These are phyloP conservation scores for Terana coerulea DNA, from an alignment of 768 basidiomycete genomes.

Conservation along the genomic window DNA sequence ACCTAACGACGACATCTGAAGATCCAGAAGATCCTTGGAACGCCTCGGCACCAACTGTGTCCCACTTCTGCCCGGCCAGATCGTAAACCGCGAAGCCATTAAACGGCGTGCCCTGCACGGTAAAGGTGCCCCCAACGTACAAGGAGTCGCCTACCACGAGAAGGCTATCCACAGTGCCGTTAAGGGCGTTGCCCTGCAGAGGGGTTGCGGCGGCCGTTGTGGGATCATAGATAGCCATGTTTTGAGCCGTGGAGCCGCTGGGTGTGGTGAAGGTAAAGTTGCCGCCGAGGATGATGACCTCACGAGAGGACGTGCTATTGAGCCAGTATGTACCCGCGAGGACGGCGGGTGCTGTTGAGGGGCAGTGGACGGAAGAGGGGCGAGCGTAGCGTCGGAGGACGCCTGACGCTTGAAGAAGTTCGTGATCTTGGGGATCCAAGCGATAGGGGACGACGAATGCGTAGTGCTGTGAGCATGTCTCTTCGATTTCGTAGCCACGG, in stretches of 20 bases:
- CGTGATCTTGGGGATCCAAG: slow-evolving; percentile 45
- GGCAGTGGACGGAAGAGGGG: slow-evolving; percentile 53
- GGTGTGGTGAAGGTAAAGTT: slow-evolving; percentile 69
- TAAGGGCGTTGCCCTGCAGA: slow-evolving; percentile 57
- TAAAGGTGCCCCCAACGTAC: slow-evolving; percentile 86
- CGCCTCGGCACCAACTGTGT: slow-evolving; percentile 50
- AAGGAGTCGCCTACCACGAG: slow-evolving; percentile 66
- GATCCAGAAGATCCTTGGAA: slow-evolving; percentile 54
- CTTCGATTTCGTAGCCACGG: slow-evolving; percentile 23
- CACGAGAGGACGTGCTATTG: slow-evolving; percentile 61
- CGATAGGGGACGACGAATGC: slow-evolving; percentile 21
- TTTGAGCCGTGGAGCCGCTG: slow-evolving; percentile 39
- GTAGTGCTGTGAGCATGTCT: slow-evolving; percentile 32
- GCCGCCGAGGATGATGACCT: slow-evolving; percentile 81
- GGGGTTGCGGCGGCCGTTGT: slow-evolving; percentile 43
- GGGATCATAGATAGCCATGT: slow-evolving; percentile 70
- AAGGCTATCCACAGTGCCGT: slow-evolving; percentile 75
- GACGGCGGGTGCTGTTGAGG: slow-evolving; percentile 73
- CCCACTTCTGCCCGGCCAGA: slow-evolving; percentile 61
- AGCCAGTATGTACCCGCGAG: slow-evolving; percentile 89
- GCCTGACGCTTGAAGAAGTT: slow-evolving; percentile 52
- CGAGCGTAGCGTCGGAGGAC: slow-evolving; percentile 33
- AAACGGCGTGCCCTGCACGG: slow-evolving; percentile 47
- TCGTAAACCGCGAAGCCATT: slow-evolving; percentile 83
- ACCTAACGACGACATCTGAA: slow-evolving; percentile 57